Base-by-base conservation (phyloP, 2,329 filamentous ascomycete species). In the Trichoderma oligosporum region DNA sequence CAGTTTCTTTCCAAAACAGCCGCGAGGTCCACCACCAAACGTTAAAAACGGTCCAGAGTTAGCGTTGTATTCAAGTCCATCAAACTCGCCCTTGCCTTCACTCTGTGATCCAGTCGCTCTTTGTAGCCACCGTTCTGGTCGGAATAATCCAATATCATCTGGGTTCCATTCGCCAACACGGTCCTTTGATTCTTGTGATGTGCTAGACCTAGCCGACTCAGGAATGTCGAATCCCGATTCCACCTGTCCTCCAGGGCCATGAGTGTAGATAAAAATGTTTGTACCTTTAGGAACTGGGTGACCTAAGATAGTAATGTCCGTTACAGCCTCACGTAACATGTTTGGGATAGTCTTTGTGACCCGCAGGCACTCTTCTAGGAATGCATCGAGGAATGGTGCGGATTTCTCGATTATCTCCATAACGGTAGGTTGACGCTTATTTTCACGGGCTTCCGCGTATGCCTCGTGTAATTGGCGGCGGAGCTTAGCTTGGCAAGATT, bases 401-500 rank as follows among this genome's bases (percentile, higher is more conserved):
- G 46, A 33, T 1, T 49, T 49, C 4, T 49, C 46, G 3, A 49
- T 49, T 6, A 49, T 49, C 11, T 49, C 46, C 22, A 38, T 36
- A 20, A 49, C 46, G 25, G 46, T 49, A 18, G 46, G 46, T 22
- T 49, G 46, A 14, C 46, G 46, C n/a, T 49, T 49, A 2, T 49
- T 33, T 2, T 20, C 8, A 49, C 38, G 20, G 4, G 46, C 46
- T 20, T 49, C 46, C 11, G 46, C 20, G 35, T 36, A 49, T 31
- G 46, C 46, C 2, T 7, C 9, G 22, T 36, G 46, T n/a, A 49
- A 27, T 38, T 49, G 46, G 22, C 33, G 46, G 11, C 46, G 46
- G n/a, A 49, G 46, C 11, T 49, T 49, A n/a, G 46, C 46, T 18
- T 49, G 46, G 14, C 31, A 38, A 5, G 5, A 18, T 11, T 25